phyloP scores from a whole-genome alignment of 257 asterid species.

The Fraxinus excelsior region DNA sequence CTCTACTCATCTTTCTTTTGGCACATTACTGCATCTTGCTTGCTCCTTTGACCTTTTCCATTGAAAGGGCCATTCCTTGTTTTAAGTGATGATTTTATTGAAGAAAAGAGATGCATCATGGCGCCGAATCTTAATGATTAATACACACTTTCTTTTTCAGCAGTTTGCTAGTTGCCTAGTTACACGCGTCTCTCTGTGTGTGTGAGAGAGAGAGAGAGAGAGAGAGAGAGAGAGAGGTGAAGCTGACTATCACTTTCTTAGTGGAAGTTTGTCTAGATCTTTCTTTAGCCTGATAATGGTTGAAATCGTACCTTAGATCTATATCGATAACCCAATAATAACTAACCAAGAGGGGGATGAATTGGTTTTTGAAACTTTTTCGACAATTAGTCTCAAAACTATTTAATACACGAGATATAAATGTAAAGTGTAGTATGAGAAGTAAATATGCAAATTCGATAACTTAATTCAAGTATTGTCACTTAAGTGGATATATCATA shows the following conservation, averaged over 20 bases:
- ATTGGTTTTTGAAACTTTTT: too few relatives aligned
- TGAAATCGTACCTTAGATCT: slow-evolving; percentile 8
- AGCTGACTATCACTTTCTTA: background rate
- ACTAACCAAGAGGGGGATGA: too few relatives aligned
- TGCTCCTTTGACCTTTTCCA: background rate
- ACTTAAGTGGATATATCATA: too few relatives aligned
- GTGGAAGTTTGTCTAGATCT: background rate
- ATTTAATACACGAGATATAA: too few relatives aligned
- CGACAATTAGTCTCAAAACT: too few relatives aligned
- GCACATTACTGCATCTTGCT: background rate
- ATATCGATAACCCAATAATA: too few relatives aligned
- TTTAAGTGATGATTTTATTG: background rate
- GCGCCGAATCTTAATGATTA: background rate
- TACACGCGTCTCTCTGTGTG: background rate
- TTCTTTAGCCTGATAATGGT: slow-evolving; percentile 11
- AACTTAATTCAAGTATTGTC: too few relatives aligned
- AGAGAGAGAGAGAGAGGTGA: background rate
- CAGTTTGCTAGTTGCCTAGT: slow-evolving; percentile 9
- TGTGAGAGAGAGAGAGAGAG: background rate
- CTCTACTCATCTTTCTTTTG: background rate
- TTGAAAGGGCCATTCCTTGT: background rate
- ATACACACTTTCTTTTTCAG: slow-evolving; percentile 1
- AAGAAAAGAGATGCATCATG: background rate
- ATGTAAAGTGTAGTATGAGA: too few relatives aligned
- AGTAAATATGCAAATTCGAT: too few relatives aligned